These are phyloP conservation scores for Cymbidium sinense DNA, from an alignment of 106 monocot species.

Conservation along the genomic window DNA sequence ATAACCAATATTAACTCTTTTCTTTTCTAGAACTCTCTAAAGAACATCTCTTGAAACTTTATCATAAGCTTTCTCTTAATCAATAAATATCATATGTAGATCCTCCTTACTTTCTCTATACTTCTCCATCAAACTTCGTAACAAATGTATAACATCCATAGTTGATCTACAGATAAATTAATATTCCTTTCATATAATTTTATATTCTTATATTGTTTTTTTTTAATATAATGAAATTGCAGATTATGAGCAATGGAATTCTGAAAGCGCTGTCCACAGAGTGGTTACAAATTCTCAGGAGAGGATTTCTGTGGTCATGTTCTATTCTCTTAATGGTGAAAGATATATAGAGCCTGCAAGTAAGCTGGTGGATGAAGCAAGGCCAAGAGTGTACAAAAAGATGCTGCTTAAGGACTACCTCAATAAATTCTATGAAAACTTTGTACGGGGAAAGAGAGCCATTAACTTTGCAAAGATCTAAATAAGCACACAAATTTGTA, in stretches of 20 bases:
- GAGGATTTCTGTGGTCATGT: constrained; percentile 38
- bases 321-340: constrained; percentile 20
- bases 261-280: constrained; percentile 39
- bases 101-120: too few relatives aligned
- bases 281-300: constrained; percentile 28
- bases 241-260: constrained; percentile 52
- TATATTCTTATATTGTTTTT: too few relatives aligned
- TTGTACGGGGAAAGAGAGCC: constrained; percentile 18
- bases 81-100: too few relatives aligned
- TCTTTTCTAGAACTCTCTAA: too few relatives aligned
- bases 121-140: too few relatives aligned
- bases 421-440: constrained; percentile 12
- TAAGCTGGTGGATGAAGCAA: constrained; percentile 20
- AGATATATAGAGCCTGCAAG: constrained; percentile 22
- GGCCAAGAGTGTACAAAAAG: constrained; percentile 29
- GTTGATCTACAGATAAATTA: too few relatives aligned
- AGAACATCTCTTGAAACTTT: too few relatives aligned
- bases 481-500: too few relatives aligned
- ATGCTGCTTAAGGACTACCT: constrained; percentile 24
- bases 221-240: constrained; percentile 2
- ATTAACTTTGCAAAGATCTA: constrained; percentile 26
- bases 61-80: too few relatives aligned
- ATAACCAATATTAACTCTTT: too few relatives aligned
- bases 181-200: too few relatives aligned
- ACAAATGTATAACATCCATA: too few relatives aligned